These are phyloP conservation scores for Trichoderma brevicompactum DNA, from an alignment of 2,329 filamentous ascomycete species.

Conservation along the genomic window DNA sequence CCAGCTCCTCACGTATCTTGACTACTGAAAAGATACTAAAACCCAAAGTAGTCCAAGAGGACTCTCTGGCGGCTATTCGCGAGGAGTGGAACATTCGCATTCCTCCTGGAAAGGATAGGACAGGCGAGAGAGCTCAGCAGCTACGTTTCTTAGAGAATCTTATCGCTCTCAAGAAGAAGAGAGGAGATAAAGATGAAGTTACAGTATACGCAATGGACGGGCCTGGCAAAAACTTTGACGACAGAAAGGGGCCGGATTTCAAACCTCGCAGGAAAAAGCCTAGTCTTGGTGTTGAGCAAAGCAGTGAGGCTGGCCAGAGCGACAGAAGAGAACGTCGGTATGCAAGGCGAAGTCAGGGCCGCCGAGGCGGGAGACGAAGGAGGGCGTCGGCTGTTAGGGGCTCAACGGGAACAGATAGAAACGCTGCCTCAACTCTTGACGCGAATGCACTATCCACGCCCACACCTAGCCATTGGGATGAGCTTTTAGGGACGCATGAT, in stretches of 20 bases:
- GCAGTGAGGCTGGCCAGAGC: conserved; percentile 34
- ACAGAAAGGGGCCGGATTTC: conserved; percentile 48
- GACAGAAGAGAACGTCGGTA: conserved; percentile 26
- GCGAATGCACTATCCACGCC: conserved; percentile 39
- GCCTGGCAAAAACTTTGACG: conserved; percentile 47
- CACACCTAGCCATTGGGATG: conserved; percentile 44
- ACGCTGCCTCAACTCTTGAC: neutral
- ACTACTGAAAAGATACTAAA: conserved; percentile 67
- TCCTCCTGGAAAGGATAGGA: conserved; percentile 51
- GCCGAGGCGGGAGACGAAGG: conserved; percentile 23
- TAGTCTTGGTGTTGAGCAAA: conserved; percentile 27
- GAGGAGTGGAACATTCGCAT: conserved; percentile 51
- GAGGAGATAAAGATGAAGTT: conserved; percentile 68
- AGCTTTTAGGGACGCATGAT: conserved; percentile 35
- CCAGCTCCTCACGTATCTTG: conserved; percentile 70
- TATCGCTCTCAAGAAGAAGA: conserved; percentile 65
- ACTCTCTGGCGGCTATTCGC: conserved; percentile 46
- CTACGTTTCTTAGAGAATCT: conserved; percentile 67
- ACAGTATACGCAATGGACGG: conserved; percentile 60
- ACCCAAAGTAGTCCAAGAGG: conserved; percentile 46
- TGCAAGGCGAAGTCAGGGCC: conserved; percentile 30
- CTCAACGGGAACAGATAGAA: conserved; percentile 26
- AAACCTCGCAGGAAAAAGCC: conserved; percentile 41
- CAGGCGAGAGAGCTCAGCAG: conserved; percentile 53
- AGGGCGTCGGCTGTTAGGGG: conserved; percentile 28